A percentile compares a stretch with the other conserved stretches of the same genome.
Evolutionary conservation across 139 green algal species (phyloP).

Genomic region (Microglena sp.): DNA sequence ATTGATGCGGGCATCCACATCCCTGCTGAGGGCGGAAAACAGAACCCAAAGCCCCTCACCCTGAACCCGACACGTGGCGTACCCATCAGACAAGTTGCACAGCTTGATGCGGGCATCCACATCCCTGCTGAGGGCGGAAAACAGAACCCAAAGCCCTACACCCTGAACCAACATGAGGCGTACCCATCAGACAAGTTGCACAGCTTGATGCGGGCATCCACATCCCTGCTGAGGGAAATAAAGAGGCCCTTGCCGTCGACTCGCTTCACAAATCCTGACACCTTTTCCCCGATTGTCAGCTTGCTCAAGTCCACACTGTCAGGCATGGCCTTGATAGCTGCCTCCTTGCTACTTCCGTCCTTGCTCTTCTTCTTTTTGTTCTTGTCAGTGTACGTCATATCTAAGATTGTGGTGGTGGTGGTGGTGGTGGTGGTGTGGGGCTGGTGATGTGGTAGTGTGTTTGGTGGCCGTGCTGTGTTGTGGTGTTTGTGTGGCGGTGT

Average conservation of each 20-base stretch:
- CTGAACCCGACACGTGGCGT: background rate
- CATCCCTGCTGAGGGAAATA: constrained; percentile 28
- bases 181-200: constrained; percentile 57
- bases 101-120: constrained; percentile 66
- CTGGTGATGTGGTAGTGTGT: too few relatives aligned
- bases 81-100: constrained; percentile 56
- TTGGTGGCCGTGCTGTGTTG: too few relatives aligned
- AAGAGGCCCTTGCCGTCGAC: constrained; percentile 43
- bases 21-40: constrained; percentile 33
- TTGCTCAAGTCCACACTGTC: too few relatives aligned
- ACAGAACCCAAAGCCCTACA: constrained; percentile 28
- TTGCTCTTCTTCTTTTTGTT: too few relatives aligned
- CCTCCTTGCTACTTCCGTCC: too few relatives aligned
- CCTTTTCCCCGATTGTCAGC: constrained; percentile 7
- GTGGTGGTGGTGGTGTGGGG: too few relatives aligned
- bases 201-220: constrained; percentile 68
- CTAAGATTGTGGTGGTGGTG: too few relatives aligned
- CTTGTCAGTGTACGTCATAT: too few relatives aligned
- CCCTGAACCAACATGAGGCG: background rate
- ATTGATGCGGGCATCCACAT: constrained; percentile 58
- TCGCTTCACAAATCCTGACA: constrained; percentile 71
- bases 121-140: constrained; percentile 28
- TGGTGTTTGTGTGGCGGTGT: too few relatives aligned
- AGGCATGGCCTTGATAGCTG: too few relatives aligned
- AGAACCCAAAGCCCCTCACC: constrained; percentile 17